phyloP scores from a whole-genome alignment of 306 rosid species.

The Rosa lucieae region DNA sequence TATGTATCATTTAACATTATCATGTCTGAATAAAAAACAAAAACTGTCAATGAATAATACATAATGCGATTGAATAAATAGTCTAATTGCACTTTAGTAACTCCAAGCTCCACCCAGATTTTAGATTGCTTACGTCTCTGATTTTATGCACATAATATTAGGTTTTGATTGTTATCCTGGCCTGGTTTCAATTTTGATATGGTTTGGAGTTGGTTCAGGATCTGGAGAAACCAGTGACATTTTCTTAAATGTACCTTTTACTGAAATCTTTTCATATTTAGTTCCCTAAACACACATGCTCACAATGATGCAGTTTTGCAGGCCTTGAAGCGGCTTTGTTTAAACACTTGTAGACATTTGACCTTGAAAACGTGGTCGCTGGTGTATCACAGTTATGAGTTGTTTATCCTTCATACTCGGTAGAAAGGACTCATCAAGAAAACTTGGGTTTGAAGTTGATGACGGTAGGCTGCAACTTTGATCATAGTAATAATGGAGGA shows the following conservation, averaged over 20 bases:
- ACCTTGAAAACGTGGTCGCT: constrained; percentile 15
- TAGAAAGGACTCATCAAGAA: constrained; percentile 37
- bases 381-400: constrained; percentile 44
- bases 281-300: background rate
- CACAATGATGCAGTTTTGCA: constrained; percentile 45
- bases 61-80: background rate
- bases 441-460: constrained; percentile 29
- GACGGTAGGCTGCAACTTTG: constrained; percentile 47
- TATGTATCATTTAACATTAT: background rate
- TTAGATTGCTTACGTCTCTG: background rate
- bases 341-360: constrained; percentile 32
- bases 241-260: constrained; percentile 8
- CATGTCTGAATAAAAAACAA: background rate
- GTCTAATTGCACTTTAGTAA: background rate
- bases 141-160: background rate
- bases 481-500: background rate
- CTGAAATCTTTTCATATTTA: constrained; percentile 20
- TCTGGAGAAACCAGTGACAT: background rate
- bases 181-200: background rate
- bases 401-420: constrained; percentile 60
- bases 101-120: background rate
- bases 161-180: background rate
- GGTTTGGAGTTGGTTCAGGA: background rate
- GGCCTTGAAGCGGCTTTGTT: constrained; percentile 38
- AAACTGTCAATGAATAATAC: background rate